Percentiles rank a stretch among this genome's conserved stretches.
Evolutionary conservation across 176 grass and related monocot species (phyloP).

Genomic region (Dendrocalamus sinicus): DNA sequence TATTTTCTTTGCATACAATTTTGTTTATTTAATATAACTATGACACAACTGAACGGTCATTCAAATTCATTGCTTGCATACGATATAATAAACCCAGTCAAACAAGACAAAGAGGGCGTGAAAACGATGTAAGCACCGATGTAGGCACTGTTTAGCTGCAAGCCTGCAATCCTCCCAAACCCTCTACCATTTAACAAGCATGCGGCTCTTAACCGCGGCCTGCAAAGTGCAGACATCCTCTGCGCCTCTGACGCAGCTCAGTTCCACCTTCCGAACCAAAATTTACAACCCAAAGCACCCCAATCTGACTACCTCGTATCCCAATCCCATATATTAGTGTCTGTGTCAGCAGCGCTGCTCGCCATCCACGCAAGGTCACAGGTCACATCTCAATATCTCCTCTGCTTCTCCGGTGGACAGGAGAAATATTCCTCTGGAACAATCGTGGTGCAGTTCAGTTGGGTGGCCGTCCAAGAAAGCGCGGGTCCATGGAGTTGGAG

Average conservation of each 20-base stretch:
- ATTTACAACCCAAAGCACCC: not conserved
- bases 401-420: constrained; percentile 23
- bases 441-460: not conserved
- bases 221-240: constrained; percentile 44
- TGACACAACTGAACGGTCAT: not conserved
- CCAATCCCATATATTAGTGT: constrained; percentile 14
- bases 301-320: not conserved
- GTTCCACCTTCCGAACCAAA: constrained; percentile 11
- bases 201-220: not conserved
- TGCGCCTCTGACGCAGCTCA: constrained; percentile 19
- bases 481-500: constrained; percentile 41
- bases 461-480: not conserved
- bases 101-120: constrained; percentile 40
- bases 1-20: too few species aligned
- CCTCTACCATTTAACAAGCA: not conserved
- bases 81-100: constrained; percentile 23
- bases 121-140: constrained; percentile 52
- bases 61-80: constrained; percentile 8
- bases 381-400: not conserved
- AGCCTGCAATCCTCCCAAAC: not conserved
- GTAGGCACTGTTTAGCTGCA: not conserved
- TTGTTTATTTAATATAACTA: too few species aligned
- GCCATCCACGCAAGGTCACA: not conserved
- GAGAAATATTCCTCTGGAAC: not conserved
- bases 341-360: constrained; percentile 26